A percentile compares a stretch with the other conserved stretches of the same genome.
Conservation (phyloP, 129 eudicot species). For the sunflower (Helianthus annuus) region HanXRQr2.0-SUNRISE NC_035442.2:30814393-30814892, state of each 20-base stretch:
- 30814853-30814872: constrained; percentile 80
- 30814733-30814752: constrained; percentile 87
- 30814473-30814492: constrained; percentile 91
- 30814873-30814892: constrained; percentile 81
- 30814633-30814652: neutral
- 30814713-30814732: constrained; percentile 46
- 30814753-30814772: constrained; percentile 88
- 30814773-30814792: constrained; percentile 87
- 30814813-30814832: constrained; percentile 72
- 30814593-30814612: constrained; percentile 67
- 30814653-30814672: too few relatives aligned
- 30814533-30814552: constrained; percentile 69
- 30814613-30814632: neutral
- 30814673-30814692: too few relatives aligned
- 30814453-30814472: constrained; percentile 80
- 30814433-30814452: constrained; percentile 76
- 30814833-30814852: constrained; percentile 87
- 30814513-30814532: constrained; percentile 74
- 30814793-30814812: constrained; percentile 79
- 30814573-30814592: constrained; percentile 83
- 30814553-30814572: constrained; percentile 76
- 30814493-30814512: constrained; percentile 76
- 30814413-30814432: constrained; percentile 71
- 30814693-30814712: neutral
- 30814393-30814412: constrained; percentile 68